Evolutionary conservation across 2,329 filamentous ascomycete species (phyloP), one percentile per base, ranked within the genome.

Genomic region (Calonectria honghensis): DNA sequence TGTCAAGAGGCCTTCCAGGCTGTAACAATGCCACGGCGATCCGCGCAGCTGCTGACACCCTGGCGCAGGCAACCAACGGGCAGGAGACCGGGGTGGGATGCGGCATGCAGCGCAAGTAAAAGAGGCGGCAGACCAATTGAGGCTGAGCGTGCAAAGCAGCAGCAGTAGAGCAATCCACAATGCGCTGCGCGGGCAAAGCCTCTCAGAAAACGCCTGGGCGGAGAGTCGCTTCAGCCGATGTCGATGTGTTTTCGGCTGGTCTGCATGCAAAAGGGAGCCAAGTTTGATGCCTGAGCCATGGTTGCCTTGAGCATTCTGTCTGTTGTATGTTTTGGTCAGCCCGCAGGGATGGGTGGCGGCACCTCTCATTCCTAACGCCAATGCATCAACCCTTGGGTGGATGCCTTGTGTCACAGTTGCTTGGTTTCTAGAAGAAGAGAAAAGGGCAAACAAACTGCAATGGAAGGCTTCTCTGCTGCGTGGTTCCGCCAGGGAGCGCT

Each of bases 221-320:
- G 35, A 37, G 7, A 61, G 20, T 61, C 18, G 54, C n/a, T 61
- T 39, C 35, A 27, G 27, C 35, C 6, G 51, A 31, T 13, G 57
- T 24, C 31, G n/a, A 41, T 35, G 63, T 63, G 39, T 59, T 66
- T 37, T 48, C 16, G 61, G 51, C 41, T 18, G 35, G 57, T 14
- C 57, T 41, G 57, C 57, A 41, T 63, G 24, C 57, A 18, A 63
- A 63, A 63, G 57, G 37, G 37, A 41, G 57, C 57, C 57, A 29
- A 41, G 35, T 35, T 52, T 70, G 72, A 74, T 71, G 72, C 68
- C 68, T 74, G 51, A 48, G 54, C 54, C 54, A 32, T 73, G 70
- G 70, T 39, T 73, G 70, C 70, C 70, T 73, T 69, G 70, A 61
- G 35, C 52, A 63, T 24, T 24, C 45, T 48, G 11, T n/a, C 45